Evolutionary conservation across 75 land plant species (phyloP).

Genomic region (Picea sitchensis): DNA sequence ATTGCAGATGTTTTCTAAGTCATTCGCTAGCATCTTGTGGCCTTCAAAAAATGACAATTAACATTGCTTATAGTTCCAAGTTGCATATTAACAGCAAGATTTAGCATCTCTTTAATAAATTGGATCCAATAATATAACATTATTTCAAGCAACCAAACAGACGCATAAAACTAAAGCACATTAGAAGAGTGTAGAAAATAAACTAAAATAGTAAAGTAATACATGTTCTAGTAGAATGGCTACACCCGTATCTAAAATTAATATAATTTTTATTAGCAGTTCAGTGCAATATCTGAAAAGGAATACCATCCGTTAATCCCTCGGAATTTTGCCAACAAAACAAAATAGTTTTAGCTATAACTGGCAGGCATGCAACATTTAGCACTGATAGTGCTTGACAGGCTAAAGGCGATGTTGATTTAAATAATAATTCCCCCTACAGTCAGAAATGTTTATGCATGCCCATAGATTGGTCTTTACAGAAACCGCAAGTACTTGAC

Average conservation of each 20-base stretch:
- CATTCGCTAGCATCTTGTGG: background rate
- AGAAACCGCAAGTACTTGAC: background rate
- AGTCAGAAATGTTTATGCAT: background rate
- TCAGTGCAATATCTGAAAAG: background rate
- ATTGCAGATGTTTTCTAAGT: background rate
- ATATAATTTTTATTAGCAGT: background rate
- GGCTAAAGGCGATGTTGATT: background rate
- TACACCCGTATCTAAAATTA: background rate
- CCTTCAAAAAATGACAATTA: background rate
- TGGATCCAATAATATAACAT: background rate
- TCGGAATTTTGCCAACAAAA: background rate
- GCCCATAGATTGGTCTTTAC: background rate
- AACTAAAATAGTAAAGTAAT: background rate
- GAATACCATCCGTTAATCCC: background rate
- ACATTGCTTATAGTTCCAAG: background rate
- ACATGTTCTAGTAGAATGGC: background rate
- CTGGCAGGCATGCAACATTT: background rate
- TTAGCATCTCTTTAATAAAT: background rate
- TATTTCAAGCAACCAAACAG: background rate
- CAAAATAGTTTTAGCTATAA: background rate
- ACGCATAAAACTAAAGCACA: background rate
- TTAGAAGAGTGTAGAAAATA: background rate
- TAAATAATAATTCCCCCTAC: background rate
- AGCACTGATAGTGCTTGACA: background rate
- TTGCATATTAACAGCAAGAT: background rate